Conservation (phyloP, 345 rosid genomes). For the Ricinus communis region DNA sequence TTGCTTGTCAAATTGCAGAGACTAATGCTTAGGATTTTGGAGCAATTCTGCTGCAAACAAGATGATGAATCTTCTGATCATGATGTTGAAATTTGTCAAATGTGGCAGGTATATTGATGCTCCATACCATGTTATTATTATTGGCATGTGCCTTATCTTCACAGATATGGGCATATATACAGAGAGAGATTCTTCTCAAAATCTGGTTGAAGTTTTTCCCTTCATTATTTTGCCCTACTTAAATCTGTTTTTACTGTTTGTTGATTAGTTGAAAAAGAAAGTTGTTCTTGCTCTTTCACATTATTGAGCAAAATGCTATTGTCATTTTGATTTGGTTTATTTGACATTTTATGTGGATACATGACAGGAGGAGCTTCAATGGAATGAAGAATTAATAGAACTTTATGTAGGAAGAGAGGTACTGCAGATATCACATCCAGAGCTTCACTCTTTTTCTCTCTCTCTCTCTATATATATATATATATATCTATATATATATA, state of each 20-base stretch:
- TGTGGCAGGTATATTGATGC: slow-evolving; percentile 54
- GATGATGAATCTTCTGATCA: slow-evolving; percentile 20
- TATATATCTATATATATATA: too few relatives aligned
- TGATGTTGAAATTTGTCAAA: slow-evolving; percentile 31
- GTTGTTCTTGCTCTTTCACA: neutral
- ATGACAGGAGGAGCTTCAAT: slow-evolving; percentile 80
- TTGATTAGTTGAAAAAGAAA: too few relatives aligned
- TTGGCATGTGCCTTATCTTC: neutral
- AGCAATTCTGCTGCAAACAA: slow-evolving; percentile 26
- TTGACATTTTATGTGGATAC: slow-evolving; percentile 1
- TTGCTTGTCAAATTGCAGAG: slow-evolving; percentile 49
- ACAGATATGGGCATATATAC: neutral
- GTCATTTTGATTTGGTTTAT: slow-evolving; percentile 4
- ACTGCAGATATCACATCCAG: neutral
- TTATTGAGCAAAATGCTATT: neutral
- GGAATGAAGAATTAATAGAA: slow-evolving; percentile 67
- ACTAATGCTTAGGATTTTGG: slow-evolving; percentile 53
- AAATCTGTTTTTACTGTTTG: too few relatives aligned
- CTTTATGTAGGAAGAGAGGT: slow-evolving; percentile 89
- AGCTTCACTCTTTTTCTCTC: neutral
- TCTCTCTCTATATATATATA: too few relatives aligned
- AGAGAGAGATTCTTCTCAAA: neutral
- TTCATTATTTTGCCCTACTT: too few relatives aligned
- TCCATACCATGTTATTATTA: neutral
- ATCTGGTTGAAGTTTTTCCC: too few relatives aligned